phyloP scores from a whole-genome alignment of 2,329 filamentous ascomycete genomes.

The Phaeomoniella chlamydospora region DNA sequence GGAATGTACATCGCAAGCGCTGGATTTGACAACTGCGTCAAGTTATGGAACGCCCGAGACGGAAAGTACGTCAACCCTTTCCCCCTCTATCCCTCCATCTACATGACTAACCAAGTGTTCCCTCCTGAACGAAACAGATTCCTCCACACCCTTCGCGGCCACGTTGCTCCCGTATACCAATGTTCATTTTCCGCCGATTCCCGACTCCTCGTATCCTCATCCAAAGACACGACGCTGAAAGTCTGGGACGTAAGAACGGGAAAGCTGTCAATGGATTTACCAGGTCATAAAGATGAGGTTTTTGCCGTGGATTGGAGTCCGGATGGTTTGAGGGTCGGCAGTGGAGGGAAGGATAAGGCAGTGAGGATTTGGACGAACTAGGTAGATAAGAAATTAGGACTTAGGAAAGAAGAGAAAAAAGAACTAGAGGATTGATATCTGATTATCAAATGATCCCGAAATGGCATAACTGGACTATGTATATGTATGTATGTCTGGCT shows the following conservation, averaged over 20 bases:
- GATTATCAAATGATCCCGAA: too few species aligned
- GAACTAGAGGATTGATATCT: too few species aligned
- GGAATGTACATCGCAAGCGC: conserved; percentile 75
- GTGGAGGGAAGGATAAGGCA: conserved; percentile 81
- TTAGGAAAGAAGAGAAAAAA: too few species aligned
- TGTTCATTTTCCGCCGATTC: conserved; percentile 87
- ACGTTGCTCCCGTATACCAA: conserved; percentile 85
- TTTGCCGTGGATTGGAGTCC: conserved; percentile 93
- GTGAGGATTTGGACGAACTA: conserved; percentile 52
- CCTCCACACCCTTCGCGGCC: conserved; percentile 73
- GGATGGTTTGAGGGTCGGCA: conserved; percentile 76
- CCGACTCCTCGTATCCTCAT: conserved; percentile 70
- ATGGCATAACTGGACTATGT: too few species aligned
- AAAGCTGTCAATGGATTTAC: conserved; percentile 69
- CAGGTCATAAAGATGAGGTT: conserved; percentile 83
- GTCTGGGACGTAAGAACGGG: conserved; percentile 83
- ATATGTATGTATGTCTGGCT: too few species aligned
- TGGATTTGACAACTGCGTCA: conserved; percentile 88
- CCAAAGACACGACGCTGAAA: conserved; percentile 87
- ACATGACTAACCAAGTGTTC: conserved; percentile 2
- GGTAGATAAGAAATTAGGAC: too few species aligned
- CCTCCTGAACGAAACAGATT: conserved; percentile 40
- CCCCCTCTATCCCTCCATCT: conserved; percentile 2
- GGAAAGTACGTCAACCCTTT: conserved; percentile 19
- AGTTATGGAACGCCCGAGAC: conserved; percentile 71